Base-by-base conservation (phyloP, 495 filamentous ascomycete species). In the Entonaema liquescens region DNA sequence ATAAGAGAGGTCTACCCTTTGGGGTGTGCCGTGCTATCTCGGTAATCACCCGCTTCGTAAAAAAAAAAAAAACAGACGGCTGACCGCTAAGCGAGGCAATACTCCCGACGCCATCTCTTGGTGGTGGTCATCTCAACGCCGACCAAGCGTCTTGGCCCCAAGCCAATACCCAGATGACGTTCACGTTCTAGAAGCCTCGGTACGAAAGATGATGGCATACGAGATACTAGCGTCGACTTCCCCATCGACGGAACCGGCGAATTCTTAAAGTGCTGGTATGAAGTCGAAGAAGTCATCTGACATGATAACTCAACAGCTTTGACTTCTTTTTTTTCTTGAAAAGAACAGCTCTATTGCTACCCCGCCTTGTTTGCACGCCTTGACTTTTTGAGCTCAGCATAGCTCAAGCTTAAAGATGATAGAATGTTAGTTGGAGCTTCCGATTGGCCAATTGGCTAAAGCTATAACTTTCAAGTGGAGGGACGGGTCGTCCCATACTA, bases 391-490 rank as follows among this genome's bases (percentile, higher is more conserved):
- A 47, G 42, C 42, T 47, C 31, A 33, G 31, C 31, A 33, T 7
- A 33, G 31, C 31, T 33, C 19, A 47, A 47, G 42, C 40, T 66
- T 52, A 50, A 54, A 8, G n/a, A 47, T 55, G 15, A 44, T 57
- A 33, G 53, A 65, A 15, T 0, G 40, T 17, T 31, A 13, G 55
- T 3, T 15, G 12, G 38, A 65, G 70, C 70, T 68, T 72, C 57
- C 65, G 40, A 73, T 73, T 73, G 70, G 65, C 9, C 70, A 73
- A 73, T 68, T 31, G 50, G 19, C 49, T 35, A 12, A 55, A 68
- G 54, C 50, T 73, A 62, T 38, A 55, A 36, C 3, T 21, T 42
- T 61, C 12, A 4, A 19, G 42, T 47, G 38, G 54, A 57, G 61
- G 70, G 61, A 65, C 70, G 70, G 70, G 61, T 68, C 70, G 70